Evolutionary conservation across 805 yeast genomes (phyloP), one percentile per base, ranked within the genome.

Genomic region (Alloascoidea africana): DNA sequence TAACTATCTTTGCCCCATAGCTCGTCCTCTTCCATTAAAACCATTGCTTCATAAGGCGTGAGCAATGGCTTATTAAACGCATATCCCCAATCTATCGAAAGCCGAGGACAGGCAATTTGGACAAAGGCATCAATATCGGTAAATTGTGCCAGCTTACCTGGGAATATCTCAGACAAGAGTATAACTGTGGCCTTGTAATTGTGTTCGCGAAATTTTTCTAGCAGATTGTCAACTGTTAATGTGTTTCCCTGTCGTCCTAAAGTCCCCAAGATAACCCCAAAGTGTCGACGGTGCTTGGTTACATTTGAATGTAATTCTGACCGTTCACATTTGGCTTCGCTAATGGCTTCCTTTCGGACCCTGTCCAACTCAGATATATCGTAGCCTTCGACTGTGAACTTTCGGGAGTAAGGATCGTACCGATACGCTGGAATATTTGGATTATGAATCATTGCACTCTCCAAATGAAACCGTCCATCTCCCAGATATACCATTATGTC

Each of bases 51-150:
- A 53, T 91, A 91, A 0, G 98, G 98, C 0, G 98, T 89, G 41
- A 91, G 59, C 33, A 91, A 60, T 0, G 98, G 98, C 51, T 81
- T 82, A 41, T 76, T 75, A 52, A 91, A 91, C 0, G 98, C 98
- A 55, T 91, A 91, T 0, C 98, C 98, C 98, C 98, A 91, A 55
- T 91, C 98, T 33, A 91, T 89, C 2, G 95, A 84, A 35, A 91
- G 61, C 49, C 98, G 66, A 0, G 98, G 98, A 54, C 98, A 91
- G 0, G 98, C 98, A 2, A 91, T 94, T 57, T 91, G 98, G 11
- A 91, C 82, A 66, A 91, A 91, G 2, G 87, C 94, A 56, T 91
- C 98, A 14, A 89, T 73, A 49, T 84, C 91, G 2, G 42, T 38
- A 57, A 91, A 91, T 77, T 82, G 79, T 6, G 96, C 78, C 27